phyloP scores from a whole-genome alignment of 2,329 filamentous ascomycete species.

The Didymella pinodella region DNA sequence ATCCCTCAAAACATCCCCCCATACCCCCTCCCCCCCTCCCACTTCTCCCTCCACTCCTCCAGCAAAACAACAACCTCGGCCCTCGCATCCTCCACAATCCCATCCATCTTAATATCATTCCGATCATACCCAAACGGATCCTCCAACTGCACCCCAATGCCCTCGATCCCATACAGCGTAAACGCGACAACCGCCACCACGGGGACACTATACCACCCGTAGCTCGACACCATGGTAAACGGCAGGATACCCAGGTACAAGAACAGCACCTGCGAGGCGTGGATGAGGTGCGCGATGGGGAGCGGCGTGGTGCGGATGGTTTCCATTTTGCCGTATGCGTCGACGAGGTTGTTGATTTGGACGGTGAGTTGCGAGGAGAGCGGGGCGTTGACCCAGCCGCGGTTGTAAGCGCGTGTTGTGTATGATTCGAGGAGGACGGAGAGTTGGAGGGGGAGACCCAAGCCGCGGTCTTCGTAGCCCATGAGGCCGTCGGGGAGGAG shows the following conservation, averaged over 20 bases:
- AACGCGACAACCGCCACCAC: constrained; percentile 68
- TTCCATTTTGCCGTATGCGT: constrained; percentile 70
- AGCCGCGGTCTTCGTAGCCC: constrained; percentile 64
- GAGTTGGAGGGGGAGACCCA: constrained; percentile 68
- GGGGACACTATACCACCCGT: constrained; percentile 68
- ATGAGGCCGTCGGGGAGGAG: constrained; percentile 60
- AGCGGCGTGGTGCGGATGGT: constrained; percentile 71
- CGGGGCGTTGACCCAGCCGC: constrained; percentile 68
- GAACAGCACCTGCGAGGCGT: constrained; percentile 69
- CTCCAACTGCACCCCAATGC: constrained; percentile 69
- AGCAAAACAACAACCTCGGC: constrained; percentile 66
- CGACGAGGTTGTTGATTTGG: constrained; percentile 64
- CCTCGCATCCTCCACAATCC: constrained; percentile 67
- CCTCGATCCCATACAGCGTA: constrained; percentile 70
- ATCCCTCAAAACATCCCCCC: constrained; percentile 45
- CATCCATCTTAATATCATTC: constrained; percentile 74
- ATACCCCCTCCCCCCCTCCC: constrained; percentile 35
- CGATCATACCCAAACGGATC: constrained; percentile 72
- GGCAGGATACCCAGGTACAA: constrained; percentile 68
- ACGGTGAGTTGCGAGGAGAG: constrained; percentile 65
- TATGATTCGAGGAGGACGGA: constrained; percentile 67
- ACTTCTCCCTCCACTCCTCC: constrained; percentile 62
- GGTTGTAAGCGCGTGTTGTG: constrained; percentile 63
- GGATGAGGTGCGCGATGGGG: constrained; percentile 70
- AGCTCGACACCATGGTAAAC: constrained; percentile 69